These are phyloP conservation scores for Nowakowskiella sp. DNA, from an alignment of 192 early-diverging fungal genomes.

Conservation along the genomic window DNA sequence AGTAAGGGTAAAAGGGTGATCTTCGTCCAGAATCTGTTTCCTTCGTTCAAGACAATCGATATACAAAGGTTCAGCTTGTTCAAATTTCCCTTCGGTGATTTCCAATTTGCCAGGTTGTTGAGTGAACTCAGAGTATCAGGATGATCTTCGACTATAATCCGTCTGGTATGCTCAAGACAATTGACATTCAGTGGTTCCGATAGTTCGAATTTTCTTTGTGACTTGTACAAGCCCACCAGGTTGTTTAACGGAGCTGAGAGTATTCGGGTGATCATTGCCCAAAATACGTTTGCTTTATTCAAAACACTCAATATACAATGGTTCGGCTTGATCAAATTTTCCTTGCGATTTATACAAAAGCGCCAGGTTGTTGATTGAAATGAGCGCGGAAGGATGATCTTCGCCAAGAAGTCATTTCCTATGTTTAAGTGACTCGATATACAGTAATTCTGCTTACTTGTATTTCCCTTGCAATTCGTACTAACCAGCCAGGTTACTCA, in stretches of 20 bases:
- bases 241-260: neutral
- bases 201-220: neutral
- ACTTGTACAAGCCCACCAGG: neutral
- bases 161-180: neutral
- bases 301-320: neutral
- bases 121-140: neutral
- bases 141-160: neutral
- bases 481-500: slow-evolving; percentile 16
- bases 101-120: neutral
- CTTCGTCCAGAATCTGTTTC: slow-evolving; percentile 2
- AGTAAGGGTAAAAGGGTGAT: slow-evolving; percentile 3
- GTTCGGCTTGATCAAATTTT: slow-evolving; percentile 6
- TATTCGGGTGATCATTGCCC: neutral
- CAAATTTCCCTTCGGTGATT: neutral
- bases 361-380: neutral
- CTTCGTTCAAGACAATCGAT: neutral
- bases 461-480: slow-evolving; percentile 14
- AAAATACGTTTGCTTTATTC: neutral
- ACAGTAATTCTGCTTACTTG: slow-evolving; percentile 13
- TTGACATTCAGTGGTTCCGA: neutral
- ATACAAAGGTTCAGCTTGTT: neutral
- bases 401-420: neutral
- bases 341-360: slow-evolving; percentile 9
- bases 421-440: neutral
- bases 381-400: neutral